Base-by-base conservation (phyloP, 2,329 filamentous ascomycete genomes). In the Penicillium sp. region DNA sequence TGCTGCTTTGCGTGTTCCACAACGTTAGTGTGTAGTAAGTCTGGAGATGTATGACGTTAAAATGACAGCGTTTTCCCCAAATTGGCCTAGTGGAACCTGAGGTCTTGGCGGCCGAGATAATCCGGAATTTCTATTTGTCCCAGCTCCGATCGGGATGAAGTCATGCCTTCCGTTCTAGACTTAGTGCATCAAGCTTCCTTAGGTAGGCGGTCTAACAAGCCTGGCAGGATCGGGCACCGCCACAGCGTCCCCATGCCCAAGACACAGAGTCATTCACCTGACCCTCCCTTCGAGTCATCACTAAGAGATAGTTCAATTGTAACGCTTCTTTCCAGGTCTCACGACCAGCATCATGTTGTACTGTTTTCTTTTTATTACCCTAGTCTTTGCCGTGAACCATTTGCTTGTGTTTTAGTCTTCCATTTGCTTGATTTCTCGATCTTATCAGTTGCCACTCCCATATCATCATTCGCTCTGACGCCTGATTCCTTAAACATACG, bases 301-400 rank as follows among this genome's bases (percentile, higher is more conserved):
- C 13, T 41, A 47, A 44, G 26, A 26, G 17, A 50, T 29, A 23
- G 48, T 52, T 44, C 21, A 21, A 21, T 21, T 30, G 35, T 49
- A 54, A 26, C 61, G 26, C 29, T 38, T 56, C 50, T 29, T 41
- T 64, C 61, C 50, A 61, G 56, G 61, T 65, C 58, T 56, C 41
- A 47, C 17, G 45, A 23, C 55, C 49, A 55, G 5, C 64, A 68
- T 52, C 66, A 71, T 71, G 69, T 66, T 70, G 56, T 66, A 53
- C 41, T 58, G 58, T 45, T 56, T 57, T 19, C 2, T 15, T 55
- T 55, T 31, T 17, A 26, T 7, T 48, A 56, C 19, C 61, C 30
- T 56, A 21, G 45, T 58, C 30, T 48, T 31, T 61, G 38, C 41
- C 23, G 46, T 56, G 57, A 35, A 15, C 21, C 19, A 29, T 55